Evolutionary conservation across 768 basidiomycete species (phyloP), one percentile per base, ranked within the genome.

Genomic region (Mycena rebaudengoi): DNA sequence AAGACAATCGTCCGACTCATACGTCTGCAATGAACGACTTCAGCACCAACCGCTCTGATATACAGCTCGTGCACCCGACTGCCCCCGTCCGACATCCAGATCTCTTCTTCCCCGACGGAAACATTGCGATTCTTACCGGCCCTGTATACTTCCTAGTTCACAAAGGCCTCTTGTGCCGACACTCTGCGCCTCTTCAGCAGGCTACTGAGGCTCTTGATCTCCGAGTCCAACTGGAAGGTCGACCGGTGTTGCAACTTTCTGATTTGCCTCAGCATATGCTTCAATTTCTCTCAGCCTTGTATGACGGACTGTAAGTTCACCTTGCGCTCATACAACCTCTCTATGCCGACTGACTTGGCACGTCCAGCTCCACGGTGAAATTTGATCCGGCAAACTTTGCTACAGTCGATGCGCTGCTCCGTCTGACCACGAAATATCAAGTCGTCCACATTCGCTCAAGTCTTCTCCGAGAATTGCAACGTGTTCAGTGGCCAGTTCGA

Each of bases 81-180:
- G 29, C 58, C 32, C 81, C 76, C 16, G 76, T 69, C 57, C 78
- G 82, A 61, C 85, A 88, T 70, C 79, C 79, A 18, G 81, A 84
- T 45, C 77, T 92, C 18, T 88, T 79, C 71, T 91, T 93, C 65
- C 77, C 79, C 30, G 91, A 92, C 70, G 91, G 89, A 20, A 92
- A 91, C 68, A 73, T 92, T 41, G 89, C 85, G 16, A 73, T 94
- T 29, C 80, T 89, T 46, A 79, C 88, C 50, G 85, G 79, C 7
- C 69, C 76, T 2, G 78, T 77, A 56, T 91, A 90, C 70, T 93
- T 93, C 70, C 73, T 90, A 56, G 87, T 93, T 3, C 92, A 93
- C 71, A 79, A 78, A 65, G 88, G 90, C 13, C 75, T 92, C 14
- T 76, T 94, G 14, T 83, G 78, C 52, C 86, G 88, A 10, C 91